These are phyloP conservation scores for Setaria italica DNA, from an alignment of 202 grass and related monocot species.

Conservation along the genomic window DNA sequence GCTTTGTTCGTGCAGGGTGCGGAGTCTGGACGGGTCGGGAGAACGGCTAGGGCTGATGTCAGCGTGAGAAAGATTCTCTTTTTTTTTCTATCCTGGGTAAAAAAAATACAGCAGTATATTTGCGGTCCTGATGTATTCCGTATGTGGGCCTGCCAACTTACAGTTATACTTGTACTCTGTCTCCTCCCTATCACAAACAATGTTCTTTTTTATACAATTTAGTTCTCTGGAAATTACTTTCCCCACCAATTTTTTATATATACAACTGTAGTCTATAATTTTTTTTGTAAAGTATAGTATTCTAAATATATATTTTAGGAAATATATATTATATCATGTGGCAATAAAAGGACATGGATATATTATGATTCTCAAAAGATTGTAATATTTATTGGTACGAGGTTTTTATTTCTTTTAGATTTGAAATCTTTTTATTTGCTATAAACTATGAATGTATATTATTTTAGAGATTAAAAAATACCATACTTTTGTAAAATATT, in stretches of 20 bases:
- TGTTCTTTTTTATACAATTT: neutral
- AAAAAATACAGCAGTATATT: conserved; percentile 4
- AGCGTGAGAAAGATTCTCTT: conserved; percentile 2
- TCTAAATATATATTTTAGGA: neutral
- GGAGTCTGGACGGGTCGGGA: neutral
- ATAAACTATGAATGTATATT: neutral
- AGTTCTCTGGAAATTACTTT: neutral
- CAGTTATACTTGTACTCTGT: neutral
- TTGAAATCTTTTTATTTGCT: neutral
- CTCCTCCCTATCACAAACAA: neutral
- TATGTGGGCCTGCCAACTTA: neutral
- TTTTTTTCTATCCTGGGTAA: too few species aligned
- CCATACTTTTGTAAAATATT: neutral
- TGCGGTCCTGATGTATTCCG: neutral
- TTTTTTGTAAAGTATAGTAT: neutral
- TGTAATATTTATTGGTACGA: neutral
- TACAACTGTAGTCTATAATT: neutral
- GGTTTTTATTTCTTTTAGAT: neutral
- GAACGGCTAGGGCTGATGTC: conserved; percentile 56
- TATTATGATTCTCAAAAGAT: neutral
- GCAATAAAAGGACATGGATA: neutral
- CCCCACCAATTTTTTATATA: neutral
- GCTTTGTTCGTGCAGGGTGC: neutral
- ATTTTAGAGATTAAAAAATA: neutral
- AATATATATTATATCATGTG: neutral